Evolutionary conservation across 2,329 filamentous ascomycete species (phyloP), one percentile per base, ranked within the genome.

Genomic region (Didymella exigua): DNA sequence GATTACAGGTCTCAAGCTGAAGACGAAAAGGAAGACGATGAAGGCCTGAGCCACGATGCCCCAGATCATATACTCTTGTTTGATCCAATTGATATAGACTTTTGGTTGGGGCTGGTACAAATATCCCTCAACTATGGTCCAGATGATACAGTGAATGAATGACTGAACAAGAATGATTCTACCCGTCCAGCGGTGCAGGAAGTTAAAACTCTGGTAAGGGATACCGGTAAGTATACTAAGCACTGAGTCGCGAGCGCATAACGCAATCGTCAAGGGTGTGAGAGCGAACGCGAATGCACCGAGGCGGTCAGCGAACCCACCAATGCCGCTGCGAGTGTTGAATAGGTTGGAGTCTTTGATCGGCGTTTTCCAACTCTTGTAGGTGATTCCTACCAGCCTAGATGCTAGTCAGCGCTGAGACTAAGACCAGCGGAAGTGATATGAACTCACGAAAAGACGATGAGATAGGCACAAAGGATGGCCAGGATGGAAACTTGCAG

Each of bases 131-230:
- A 91, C 77, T 42, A 91, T 71, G 16, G 81, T 84, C 89, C 89
- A 91, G 49, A 79, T 81, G 26, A 91, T 80, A 2, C 88, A 90
- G 68, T 92, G 89, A 2, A 91, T 71, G n/a, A 81, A 75, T 6
- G 83, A 81, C 68, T 91, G 89, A 1, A 85, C 68, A 46, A 89
- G 82, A 58, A 91, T 90, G 62, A 91, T 81, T 56, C 87, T 87
- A 2, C 89, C 89, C 0, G 86, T 77, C 89, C 89, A 91, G 29
- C 88, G 86, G 71, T 91, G 89, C 18, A 92, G 76, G 67, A 92
- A 92, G 73, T 89, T 87, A 80, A 92, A 69, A 47, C 49, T 58
- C 19, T 90, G 88, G 66, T 90, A 90, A 0, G 89, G 88, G 1
- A 91, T 79, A 2, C 89, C 89, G 0, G 88, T 91, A 36, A 89